phyloP scores from a whole-genome alignment of 2,329 filamentous ascomycete species.

The Lasiodiplodia sp. region DNA sequence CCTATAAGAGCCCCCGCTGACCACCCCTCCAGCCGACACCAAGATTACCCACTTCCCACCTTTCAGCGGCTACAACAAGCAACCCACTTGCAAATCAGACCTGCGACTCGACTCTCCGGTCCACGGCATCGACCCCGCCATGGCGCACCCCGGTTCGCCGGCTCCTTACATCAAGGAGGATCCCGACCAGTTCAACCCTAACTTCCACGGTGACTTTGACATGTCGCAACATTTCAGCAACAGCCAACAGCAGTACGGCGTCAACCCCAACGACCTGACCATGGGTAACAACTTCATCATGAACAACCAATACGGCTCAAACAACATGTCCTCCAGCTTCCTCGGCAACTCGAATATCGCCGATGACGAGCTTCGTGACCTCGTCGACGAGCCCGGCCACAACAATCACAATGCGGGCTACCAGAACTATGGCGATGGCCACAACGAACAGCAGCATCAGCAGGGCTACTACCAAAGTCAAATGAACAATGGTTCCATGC shows the following conservation, averaged over 20 bases:
- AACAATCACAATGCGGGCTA: constrained; percentile 38
- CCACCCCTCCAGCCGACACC: constrained; percentile 48
- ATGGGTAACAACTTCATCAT: constrained; percentile 68
- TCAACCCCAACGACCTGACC: constrained; percentile 86
- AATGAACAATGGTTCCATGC: constrained; percentile 47
- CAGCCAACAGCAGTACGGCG: constrained; percentile 54
- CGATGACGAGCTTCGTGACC: constrained; percentile 87
- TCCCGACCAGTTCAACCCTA: constrained; percentile 64
- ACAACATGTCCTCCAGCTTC: constrained; percentile 73
- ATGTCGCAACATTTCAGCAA: constrained; percentile 59
- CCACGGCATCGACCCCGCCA: constrained; percentile 52
- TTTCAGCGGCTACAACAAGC: constrained; percentile 46
- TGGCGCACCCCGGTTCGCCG: constrained; percentile 63
- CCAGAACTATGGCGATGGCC: constrained; percentile 64
- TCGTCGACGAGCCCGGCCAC: constrained; percentile 57
- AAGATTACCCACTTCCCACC: constrained; percentile 51
- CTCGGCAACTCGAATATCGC: constrained; percentile 80
- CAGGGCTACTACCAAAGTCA: constrained; percentile 55
- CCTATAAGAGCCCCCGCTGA: constrained; percentile 28
- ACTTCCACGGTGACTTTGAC: constrained; percentile 57
- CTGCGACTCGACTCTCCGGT: constrained; percentile 49
- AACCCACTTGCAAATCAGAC: constrained; percentile 47
- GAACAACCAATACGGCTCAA: constrained; percentile 63
- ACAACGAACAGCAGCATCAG: constrained; percentile 62
- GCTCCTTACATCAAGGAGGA: constrained; percentile 74